Evolutionary conservation across 164 flowering plant genomes (phyloP).

Genomic region (Annona cherimola): DNA sequence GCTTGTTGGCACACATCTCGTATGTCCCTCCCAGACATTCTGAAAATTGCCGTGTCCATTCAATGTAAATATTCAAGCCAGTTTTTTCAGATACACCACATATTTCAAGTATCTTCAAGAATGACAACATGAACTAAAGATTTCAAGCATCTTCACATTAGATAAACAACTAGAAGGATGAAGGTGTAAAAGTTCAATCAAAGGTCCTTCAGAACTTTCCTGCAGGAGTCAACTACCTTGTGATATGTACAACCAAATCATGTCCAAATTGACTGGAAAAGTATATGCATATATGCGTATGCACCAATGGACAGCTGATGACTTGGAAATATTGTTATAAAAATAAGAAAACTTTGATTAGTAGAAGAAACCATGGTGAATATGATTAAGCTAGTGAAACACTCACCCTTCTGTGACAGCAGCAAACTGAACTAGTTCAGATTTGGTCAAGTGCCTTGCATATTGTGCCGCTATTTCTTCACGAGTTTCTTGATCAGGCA

Average conservation of each 20-base stretch:
- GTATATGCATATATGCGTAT: no score
- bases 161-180: no score
- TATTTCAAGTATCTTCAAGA: no score
- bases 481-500: slow-evolving; percentile 73
- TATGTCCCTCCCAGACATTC: slow-evolving; percentile 96
- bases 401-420: slow-evolving; percentile 64
- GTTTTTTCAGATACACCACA: background rate
- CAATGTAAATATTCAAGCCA: background rate
- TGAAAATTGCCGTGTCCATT: slow-evolving; percentile 17
- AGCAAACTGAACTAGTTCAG: slow-evolving; percentile 68
- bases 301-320: no score
- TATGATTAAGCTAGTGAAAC: background rate
- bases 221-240: no score
- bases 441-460: slow-evolving; percentile 74
- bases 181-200: no score
- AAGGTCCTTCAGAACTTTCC: no score
- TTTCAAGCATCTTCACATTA: no score
- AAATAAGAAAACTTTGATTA: no score
- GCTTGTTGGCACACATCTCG: slow-evolving; percentile 93
- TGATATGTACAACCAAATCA: no score
- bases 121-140: no score
- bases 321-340: background rate
- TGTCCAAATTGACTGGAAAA: no score
- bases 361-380: background rate
- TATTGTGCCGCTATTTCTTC: slow-evolving; percentile 74